phyloP scores from a whole-genome alignment of 306 rosid species.

The Hippophae rhamnoides region DNA sequence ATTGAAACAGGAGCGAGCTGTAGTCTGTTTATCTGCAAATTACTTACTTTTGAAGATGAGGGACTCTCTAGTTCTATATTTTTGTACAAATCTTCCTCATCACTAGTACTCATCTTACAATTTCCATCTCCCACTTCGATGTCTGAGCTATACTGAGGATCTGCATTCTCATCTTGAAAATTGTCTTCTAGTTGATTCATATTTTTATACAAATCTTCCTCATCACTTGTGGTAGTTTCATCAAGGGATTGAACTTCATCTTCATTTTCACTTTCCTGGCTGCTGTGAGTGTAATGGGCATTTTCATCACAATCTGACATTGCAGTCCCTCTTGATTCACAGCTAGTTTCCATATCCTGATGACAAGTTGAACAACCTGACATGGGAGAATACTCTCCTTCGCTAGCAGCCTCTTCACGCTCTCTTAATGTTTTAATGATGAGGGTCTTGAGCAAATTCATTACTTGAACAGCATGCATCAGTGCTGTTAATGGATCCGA shows the following conservation, averaged over 20 bases:
- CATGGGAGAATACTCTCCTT: conserved; percentile 58
- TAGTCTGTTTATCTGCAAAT: conserved; percentile 38
- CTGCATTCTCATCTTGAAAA: conserved; percentile 21
- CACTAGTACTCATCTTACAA: not conserved
- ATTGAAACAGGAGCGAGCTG: not conserved
- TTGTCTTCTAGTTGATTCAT: conserved; percentile 27
- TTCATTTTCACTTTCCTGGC: conserved; percentile 27
- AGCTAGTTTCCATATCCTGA: conserved; percentile 55
- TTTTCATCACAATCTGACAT: conserved; percentile 38
- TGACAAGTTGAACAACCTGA: conserved; percentile 55
- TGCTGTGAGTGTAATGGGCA: conserved; percentile 37
- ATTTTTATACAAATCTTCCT: conserved; percentile 12
- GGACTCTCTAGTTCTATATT: conserved; percentile 21
- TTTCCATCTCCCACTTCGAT: conserved; percentile 32
- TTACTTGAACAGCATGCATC: conserved; percentile 99
- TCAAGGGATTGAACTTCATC: conserved; percentile 17
- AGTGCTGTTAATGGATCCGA: conserved; percentile 97
- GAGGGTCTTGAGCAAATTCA: conserved; percentile 88
- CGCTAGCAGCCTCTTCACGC: conserved; percentile 56
- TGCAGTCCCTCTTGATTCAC: conserved; percentile 38
- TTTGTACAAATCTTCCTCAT: too few species aligned
- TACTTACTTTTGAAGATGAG: conserved; percentile 29
- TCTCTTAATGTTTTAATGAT: conserved; percentile 68
- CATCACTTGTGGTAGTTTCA: too few species aligned
- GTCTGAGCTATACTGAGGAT: conserved; percentile 38